Evolutionary conservation across 2,329 filamentous ascomycete genomes (phyloP), one percentile per base, ranked within the genome.

Genomic region (Sarocladium brachiariae): DNA sequence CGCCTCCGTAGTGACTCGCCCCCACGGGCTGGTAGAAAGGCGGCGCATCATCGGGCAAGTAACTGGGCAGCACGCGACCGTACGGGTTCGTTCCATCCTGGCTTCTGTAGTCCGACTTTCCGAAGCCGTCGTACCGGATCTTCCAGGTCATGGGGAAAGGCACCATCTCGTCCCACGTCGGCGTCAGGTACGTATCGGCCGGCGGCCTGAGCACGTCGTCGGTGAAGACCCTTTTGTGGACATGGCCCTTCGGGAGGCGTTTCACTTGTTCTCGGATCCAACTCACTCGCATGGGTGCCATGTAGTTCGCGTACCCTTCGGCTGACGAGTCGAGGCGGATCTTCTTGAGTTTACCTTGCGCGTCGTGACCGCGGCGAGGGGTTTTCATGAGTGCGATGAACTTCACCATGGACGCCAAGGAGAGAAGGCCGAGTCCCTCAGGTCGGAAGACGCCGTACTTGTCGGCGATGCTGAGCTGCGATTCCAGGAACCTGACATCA

Each of bases 91-190:
- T n/a, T n/a, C 21, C 23, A 11, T 19, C 23, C 13, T 14, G n/a
- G n/a, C n/a, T n/a, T 10, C 23, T 9, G n/a, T 43, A 43, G 13
- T 25, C 21, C 21, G 39, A 43, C 9, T 43, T 9, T 6, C 39
- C 39, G 39, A 43, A 43, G 7, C 39, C 39, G 23, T 43, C 39
- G 21, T 25, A 43, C 13, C 39, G 39, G 23, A 43, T 43, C 39
- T 43, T 43, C 39, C 39, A 43, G 27, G 39, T 43, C 39, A 43
- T 43, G 5, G 39, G 50, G 54, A 58, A 59, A 3, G 58, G 56
- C 2, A 60, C 35, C 45, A 60, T 54, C 33, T 59, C 55, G 43
- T 57, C 58, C 56, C 57, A 58, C 8, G 52, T 51, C 1, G 54
- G 50, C 1, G 56, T 58, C 2, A 60, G 49, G 10, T 58, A 59